Percentiles rank a stretch among this genome's conserved stretches.
These are phyloP conservation scores for Eucalyptus curtisii DNA, from an alignment of 345 rosid species.

Conservation along the genomic window DNA sequence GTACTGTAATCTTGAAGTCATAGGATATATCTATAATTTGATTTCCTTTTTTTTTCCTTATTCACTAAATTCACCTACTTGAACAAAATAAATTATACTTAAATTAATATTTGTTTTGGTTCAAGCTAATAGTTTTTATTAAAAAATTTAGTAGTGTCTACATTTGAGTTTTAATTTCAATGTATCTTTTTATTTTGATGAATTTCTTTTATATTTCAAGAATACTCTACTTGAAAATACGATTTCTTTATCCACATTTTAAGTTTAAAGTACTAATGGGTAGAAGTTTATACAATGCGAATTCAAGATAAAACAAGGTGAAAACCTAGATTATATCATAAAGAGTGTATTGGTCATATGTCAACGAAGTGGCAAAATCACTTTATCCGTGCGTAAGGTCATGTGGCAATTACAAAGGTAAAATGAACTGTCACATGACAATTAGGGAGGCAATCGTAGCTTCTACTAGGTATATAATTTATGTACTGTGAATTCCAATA, in stretches of 20 bases:
- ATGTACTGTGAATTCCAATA: rapidly evolving
- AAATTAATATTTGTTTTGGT: background rate
- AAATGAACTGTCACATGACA: background rate
- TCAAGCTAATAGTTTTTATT: background rate
- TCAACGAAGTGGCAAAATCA: background rate
- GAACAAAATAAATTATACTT: background rate
- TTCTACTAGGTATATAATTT: background rate
- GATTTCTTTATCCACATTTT: background rate
- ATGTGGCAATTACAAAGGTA: rapidly evolving
- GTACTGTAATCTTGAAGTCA: background rate
- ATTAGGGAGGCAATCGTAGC: background rate
- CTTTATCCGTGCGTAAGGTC: rapidly evolving
- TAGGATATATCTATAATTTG: background rate
- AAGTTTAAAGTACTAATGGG: background rate
- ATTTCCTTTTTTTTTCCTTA: background rate
- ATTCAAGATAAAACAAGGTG: background rate
- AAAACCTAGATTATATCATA: background rate
- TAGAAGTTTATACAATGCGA: background rate
- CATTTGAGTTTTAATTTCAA: background rate
- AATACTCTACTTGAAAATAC: background rate
- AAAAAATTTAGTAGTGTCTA: background rate
- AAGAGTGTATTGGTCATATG: background rate
- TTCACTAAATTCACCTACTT: background rate
- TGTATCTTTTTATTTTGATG: background rate
- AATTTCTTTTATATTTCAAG: background rate